Conservation (phyloP, 2,329 filamentous ascomycete genomes). For the Colletotrichum costaricense region DNA sequence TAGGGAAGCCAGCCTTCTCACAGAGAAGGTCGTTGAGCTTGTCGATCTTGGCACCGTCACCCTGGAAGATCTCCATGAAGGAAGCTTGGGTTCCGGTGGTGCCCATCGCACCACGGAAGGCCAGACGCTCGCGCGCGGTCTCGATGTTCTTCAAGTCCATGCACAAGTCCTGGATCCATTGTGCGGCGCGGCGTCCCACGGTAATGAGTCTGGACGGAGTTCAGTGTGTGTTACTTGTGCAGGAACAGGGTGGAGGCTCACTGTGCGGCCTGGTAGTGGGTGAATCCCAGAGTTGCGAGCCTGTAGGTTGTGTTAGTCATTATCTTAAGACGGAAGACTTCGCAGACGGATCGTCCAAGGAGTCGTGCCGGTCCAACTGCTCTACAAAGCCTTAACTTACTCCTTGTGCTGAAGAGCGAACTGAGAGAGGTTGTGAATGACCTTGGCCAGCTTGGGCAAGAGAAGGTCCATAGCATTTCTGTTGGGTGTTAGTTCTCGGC, state of each 20-base stretch:
- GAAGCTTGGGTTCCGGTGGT: slow-evolving; percentile 84
- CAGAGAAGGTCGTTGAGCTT: slow-evolving; percentile 67
- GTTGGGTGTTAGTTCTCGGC: background rate
- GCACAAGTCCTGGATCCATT: slow-evolving; percentile 77
- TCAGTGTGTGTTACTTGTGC: background rate
- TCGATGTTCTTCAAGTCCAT: slow-evolving; percentile 81
- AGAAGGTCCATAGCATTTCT: slow-evolving; percentile 76
- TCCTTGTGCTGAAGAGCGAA: slow-evolving; percentile 81
- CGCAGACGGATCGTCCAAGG: background rate
- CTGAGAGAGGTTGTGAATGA: slow-evolving; percentile 77
- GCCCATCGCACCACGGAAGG: slow-evolving; percentile 77
- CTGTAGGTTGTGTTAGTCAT: background rate
- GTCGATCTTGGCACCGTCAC: slow-evolving; percentile 59
- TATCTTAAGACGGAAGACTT: background rate
- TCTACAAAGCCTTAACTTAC: slow-evolving; percentile 69
- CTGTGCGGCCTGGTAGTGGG: slow-evolving; percentile 65
- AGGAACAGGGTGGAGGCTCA: background rate
- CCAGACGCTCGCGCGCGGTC: slow-evolving; percentile 73
- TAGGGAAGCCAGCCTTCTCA: slow-evolving; percentile 64
- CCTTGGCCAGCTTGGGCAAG: slow-evolving; percentile 80
- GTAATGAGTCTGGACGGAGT: slow-evolving; percentile 54
- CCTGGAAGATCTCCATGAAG: slow-evolving; percentile 71
- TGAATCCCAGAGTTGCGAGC: background rate
- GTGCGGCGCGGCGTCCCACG: slow-evolving; percentile 74
- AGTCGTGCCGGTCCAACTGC: slow-evolving; percentile 46